Conservation (phyloP, 2,329 filamentous ascomycete genomes). For the Colletotrichum godetiae region DNA sequence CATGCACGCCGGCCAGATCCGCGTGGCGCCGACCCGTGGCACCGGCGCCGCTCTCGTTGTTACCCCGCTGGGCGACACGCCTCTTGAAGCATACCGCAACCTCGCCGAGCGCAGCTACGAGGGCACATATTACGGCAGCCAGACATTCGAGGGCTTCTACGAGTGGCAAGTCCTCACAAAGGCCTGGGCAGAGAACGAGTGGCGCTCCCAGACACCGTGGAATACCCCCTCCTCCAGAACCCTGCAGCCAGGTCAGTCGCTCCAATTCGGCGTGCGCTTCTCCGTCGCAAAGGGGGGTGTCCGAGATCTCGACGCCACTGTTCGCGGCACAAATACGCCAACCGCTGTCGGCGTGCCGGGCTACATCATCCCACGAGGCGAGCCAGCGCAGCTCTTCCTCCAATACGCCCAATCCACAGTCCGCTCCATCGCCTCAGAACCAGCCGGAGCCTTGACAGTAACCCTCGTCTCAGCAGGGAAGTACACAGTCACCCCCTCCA, state of each 20-base stretch:
- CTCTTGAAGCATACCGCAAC: constrained; percentile 66
- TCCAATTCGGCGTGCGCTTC: constrained; percentile 64
- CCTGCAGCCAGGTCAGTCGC: constrained; percentile 55
- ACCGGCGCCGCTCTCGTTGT: constrained; percentile 64
- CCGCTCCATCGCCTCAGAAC: constrained; percentile 51
- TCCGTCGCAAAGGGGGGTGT: constrained; percentile 56
- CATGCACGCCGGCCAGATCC: constrained; percentile 66
- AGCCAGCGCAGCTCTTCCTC: constrained; percentile 58
- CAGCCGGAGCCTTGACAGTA: constrained; percentile 50
- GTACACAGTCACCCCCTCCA: constrained; percentile 56
- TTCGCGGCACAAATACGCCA: constrained; percentile 56
- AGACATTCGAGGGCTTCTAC: constrained; percentile 70
- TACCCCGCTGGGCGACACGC: constrained; percentile 57
- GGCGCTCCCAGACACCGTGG: constrained; percentile 61
- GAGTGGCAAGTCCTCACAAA: constrained; percentile 67
- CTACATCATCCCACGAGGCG: constrained; percentile 62
- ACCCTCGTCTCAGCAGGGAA: constrained; percentile 18
- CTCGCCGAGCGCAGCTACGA: constrained; percentile 56
- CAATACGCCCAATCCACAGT: constrained; percentile 50
- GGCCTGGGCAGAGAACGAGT: constrained; percentile 68
- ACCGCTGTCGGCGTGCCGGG: constrained; percentile 65
- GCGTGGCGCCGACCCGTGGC: constrained; percentile 61
- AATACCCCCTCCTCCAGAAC: constrained; percentile 61
- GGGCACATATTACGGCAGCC: constrained; percentile 58
- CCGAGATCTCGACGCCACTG: constrained; percentile 58